Percentiles rank a stretch among this genome's conserved stretches.
Evolutionary conservation across 225 moss, liverwort and hornwort genomes (phyloP).

Genomic region (Marchantia paleacea): DNA sequence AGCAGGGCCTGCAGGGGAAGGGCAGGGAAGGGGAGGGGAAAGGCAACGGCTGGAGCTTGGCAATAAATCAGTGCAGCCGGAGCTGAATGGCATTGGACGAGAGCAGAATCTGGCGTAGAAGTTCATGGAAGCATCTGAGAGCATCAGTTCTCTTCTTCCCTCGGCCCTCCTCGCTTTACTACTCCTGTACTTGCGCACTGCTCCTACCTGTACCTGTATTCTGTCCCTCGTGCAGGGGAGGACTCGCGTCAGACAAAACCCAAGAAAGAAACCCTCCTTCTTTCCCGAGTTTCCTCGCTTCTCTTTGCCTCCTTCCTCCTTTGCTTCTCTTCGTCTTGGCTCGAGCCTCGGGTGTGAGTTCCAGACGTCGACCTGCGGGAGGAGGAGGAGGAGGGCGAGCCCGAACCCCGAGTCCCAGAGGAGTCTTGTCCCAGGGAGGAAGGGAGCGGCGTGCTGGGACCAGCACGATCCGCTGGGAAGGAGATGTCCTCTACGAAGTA

Average conservation of each 20-base stretch:
- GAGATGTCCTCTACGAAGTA: neutral
- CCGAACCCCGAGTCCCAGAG: neutral
- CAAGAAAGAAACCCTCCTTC: too few species aligned
- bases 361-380: too few species aligned
- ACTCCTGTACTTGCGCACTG: neutral
- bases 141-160: conserved; percentile 5
- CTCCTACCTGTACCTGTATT: neutral
- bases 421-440: neutral
- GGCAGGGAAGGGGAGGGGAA: neutral
- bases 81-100: neutral
- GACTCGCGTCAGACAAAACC: too few species aligned
- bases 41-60: neutral
- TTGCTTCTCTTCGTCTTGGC: too few species aligned
- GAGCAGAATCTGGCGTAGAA: conserved; percentile 18
- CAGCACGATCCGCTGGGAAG: neutral
- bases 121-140: conserved; percentile 21
- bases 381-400: too few species aligned
- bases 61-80: neutral
- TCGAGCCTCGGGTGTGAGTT: too few species aligned
- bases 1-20: too few species aligned
- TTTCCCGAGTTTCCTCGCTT: neutral
- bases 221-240: too few species aligned
- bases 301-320: neutral
- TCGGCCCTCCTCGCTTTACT: neutral
- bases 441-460: neutral